phyloP scores from a whole-genome alignment of 441 rosid genomes.

The Dalechampia spathulata region DNA sequence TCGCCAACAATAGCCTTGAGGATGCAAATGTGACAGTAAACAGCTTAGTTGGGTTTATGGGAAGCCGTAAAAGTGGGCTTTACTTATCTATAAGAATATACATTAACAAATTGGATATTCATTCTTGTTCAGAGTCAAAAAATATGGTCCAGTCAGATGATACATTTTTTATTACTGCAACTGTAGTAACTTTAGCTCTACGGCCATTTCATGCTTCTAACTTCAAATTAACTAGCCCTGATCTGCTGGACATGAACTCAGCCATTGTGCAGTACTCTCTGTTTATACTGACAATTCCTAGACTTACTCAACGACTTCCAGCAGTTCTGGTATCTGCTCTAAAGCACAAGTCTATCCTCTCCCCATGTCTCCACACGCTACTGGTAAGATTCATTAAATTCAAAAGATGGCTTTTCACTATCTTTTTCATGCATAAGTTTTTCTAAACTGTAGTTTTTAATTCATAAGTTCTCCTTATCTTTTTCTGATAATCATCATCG shows the following conservation, averaged over 20 bases:
- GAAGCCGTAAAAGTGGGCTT: constrained; percentile 61
- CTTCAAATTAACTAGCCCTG: constrained; percentile 23
- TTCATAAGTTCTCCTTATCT: too few relatives aligned
- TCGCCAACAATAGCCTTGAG: constrained; percentile 26
- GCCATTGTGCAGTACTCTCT: constrained; percentile 53
- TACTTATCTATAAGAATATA: constrained; percentile 61
- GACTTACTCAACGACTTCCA: constrained; percentile 68
- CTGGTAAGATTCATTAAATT: constrained; percentile 56
- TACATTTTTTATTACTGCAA: constrained; percentile 69
- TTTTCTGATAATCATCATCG: not conserved
- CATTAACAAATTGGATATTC: constrained; percentile 42
- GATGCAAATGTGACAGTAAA: constrained; percentile 56
- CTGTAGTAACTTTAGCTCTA: constrained; percentile 74
- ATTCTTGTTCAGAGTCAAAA: constrained; percentile 19
- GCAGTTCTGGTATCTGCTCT: constrained; percentile 72
- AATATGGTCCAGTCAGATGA: constrained; percentile 47
- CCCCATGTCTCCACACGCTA: constrained; percentile 60
- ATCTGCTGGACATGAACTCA: constrained; percentile 22
- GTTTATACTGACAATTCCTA: constrained; percentile 69
- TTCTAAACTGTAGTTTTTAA: too few relatives aligned
- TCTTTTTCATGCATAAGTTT: not conserved
- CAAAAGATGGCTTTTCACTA: constrained; percentile 7
- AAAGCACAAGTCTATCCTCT: constrained; percentile 69
- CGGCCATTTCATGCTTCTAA: constrained; percentile 62
- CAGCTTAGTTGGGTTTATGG: constrained; percentile 54